These are phyloP conservation scores for Acacia acuminata DNA, from an alignment of 306 rosid genomes.

Conservation along the genomic window DNA sequence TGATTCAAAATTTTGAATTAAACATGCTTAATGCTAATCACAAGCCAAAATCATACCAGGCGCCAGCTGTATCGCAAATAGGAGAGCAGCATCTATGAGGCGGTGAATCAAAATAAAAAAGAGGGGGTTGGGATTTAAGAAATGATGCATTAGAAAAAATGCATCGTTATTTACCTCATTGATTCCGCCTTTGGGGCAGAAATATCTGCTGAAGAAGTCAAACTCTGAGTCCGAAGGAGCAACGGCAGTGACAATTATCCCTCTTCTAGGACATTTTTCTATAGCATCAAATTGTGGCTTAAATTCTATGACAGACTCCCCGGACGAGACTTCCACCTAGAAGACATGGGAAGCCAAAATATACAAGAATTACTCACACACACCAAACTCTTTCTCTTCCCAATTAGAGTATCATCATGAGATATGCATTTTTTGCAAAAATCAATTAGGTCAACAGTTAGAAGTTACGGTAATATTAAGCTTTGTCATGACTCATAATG, in stretches of 20 bases:
- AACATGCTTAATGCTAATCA: neutral
- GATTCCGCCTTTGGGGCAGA: conserved; percentile 64
- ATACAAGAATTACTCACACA: neutral
- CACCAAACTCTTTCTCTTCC: neutral
- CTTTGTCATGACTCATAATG: neutral
- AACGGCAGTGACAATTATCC: conserved; percentile 57
- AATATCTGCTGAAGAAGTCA: conserved; percentile 67
- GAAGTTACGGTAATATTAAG: neutral
- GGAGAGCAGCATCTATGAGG: neutral
- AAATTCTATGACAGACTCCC: conserved; percentile 46
- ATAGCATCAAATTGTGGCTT: conserved; percentile 57
- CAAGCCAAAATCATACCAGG: neutral
- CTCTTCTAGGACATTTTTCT: conserved; percentile 56
- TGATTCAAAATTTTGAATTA: neutral
- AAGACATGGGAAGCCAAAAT: conserved; percentile 18
- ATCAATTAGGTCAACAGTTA: neutral
- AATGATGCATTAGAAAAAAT: neutral
- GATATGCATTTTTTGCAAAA: neutral
- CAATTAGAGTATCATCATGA: conserved; percentile 3
- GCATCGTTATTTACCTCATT: conserved; percentile 56
- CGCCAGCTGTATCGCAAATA: neutral
- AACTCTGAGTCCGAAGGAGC: conserved; percentile 65
- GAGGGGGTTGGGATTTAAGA: neutral
- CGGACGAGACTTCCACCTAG: conserved; percentile 65
- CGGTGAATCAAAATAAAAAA: neutral